These are phyloP conservation scores for Penicillium decumbens DNA, from an alignment of 2,329 filamentous ascomycete species.

Conservation along the genomic window DNA sequence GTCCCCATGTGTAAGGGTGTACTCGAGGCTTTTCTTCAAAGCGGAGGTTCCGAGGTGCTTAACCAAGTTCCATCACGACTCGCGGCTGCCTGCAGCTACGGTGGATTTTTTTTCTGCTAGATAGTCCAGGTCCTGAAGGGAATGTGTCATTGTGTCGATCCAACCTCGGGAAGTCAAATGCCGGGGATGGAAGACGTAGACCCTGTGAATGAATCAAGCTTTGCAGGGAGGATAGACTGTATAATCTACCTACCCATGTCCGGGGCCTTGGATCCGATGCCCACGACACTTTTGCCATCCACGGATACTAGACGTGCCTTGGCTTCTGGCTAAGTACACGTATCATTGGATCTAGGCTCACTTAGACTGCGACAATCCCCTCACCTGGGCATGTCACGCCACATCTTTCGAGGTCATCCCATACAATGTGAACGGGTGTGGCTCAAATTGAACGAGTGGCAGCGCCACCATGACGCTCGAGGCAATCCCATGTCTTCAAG, in stretches of 20 bases:
- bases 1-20: not conserved
- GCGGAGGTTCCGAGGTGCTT: not conserved
- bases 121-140: not conserved
- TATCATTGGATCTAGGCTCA: not conserved
- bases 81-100: not conserved
- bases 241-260: not conserved
- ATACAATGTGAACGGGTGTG: not conserved
- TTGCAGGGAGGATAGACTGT: not conserved
- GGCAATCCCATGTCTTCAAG: conserved; percentile 23
- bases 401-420: too few species aligned
- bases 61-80: not conserved
- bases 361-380: not conserved
- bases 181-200: not conserved
- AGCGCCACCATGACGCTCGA: conserved; percentile 18
- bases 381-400: too few species aligned
- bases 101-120: not conserved
- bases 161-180: not conserved
- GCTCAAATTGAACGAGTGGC: conserved; percentile 3
- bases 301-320: not conserved
- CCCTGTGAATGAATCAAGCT: not conserved
- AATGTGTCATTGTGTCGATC: not conserved
- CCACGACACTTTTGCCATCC: not conserved
- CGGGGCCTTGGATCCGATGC: not conserved
- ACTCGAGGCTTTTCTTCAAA: not conserved
- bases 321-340: not conserved